Percentiles rank a stretch among this genome's conserved stretches.
These are phyloP conservation scores for Betula pendula DNA, from an alignment of 306 rosid species.

Conservation along the genomic window DNA sequence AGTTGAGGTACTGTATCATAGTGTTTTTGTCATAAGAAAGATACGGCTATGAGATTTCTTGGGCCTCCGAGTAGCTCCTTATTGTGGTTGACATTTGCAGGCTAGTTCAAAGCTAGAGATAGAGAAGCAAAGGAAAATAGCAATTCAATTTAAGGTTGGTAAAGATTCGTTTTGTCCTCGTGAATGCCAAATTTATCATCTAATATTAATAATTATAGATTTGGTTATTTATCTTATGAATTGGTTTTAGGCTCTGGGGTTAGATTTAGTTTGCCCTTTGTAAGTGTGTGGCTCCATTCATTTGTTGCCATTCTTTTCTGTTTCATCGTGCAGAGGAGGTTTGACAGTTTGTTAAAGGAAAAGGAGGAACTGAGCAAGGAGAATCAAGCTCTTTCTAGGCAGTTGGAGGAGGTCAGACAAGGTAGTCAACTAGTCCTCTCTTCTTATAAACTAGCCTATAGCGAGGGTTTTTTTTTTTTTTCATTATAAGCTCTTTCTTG, in stretches of 20 bases:
- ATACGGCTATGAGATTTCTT: not conserved
- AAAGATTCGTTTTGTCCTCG: not conserved
- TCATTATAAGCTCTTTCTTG: too few relatives aligned
- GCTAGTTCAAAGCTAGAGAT: conserved; percentile 57
- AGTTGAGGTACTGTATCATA: conserved; percentile 54
- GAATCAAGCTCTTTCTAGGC: conserved; percentile 70
- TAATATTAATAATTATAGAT: not conserved
- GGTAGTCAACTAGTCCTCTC: conserved; percentile 38
- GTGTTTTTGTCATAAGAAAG: conserved; percentile 2
- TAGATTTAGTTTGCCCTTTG: not conserved
- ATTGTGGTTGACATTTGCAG: conserved; percentile 43
- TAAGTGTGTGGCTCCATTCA: not conserved
- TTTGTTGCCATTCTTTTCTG: not conserved
- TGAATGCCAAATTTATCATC: not conserved
- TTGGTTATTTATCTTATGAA: not conserved
- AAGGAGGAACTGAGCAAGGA: conserved; percentile 72
- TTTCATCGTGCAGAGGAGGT: conserved; percentile 51
- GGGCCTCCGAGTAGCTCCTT: conserved; percentile 2
- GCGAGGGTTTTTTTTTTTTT: too few relatives aligned
- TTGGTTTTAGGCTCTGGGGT: not conserved
- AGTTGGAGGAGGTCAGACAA: conserved; percentile 83
- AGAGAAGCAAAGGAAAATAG: conserved; percentile 62
- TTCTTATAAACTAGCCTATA: not conserved
- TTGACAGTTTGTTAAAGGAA: conserved; percentile 54
- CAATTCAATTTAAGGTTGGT: conserved; percentile 57